A percentile compares a stretch with the other conserved stretches of the same genome.
Conservation (phyloP, 495 filamentous ascomycete genomes). For the Penicillium turbatum region DNA sequence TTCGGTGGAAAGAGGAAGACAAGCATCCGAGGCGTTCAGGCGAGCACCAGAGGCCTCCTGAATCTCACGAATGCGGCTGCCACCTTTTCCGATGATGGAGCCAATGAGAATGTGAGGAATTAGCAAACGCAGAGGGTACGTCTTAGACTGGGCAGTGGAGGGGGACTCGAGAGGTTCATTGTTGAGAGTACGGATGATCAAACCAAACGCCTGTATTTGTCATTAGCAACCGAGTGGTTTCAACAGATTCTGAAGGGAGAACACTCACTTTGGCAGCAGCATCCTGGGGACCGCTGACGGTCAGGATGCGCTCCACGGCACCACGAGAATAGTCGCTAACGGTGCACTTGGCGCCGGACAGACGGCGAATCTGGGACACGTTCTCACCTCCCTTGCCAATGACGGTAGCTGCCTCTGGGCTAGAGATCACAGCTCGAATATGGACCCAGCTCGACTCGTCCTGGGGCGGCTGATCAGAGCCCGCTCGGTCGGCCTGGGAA, state of each 20-base stretch:
- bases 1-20: slow-evolving; percentile 89
- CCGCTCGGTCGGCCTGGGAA: slow-evolving; percentile 50
- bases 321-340: slow-evolving; percentile 97
- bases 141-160: slow-evolving; percentile 90
- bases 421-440: slow-evolving; percentile 91
- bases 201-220: slow-evolving; percentile 76
- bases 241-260: not conserved
- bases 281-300: slow-evolving; percentile 92
- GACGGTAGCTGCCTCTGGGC: slow-evolving; percentile 92
- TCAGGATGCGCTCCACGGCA: slow-evolving; percentile 93
- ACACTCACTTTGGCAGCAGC: slow-evolving; percentile 86
- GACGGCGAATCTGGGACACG: slow-evolving; percentile 85
- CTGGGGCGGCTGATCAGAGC: slow-evolving; percentile 51
- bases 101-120: slow-evolving; percentile 97
- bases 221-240: slow-evolving; percentile 8
- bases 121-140: slow-evolving; percentile 90
- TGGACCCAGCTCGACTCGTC: slow-evolving; percentile 97
- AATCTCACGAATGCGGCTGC: slow-evolving; percentile 93
- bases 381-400: slow-evolving; percentile 99
- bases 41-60: slow-evolving; percentile 96
- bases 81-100: slow-evolving; percentile 96
- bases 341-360: slow-evolving; percentile 95
- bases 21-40: slow-evolving; percentile 92
- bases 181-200: slow-evolving; percentile 97
- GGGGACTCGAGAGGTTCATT: slow-evolving; percentile 84